phyloP scores from a whole-genome alignment of 192 early-diverging fungal genomes.

The Podila clonocystis region DNA sequence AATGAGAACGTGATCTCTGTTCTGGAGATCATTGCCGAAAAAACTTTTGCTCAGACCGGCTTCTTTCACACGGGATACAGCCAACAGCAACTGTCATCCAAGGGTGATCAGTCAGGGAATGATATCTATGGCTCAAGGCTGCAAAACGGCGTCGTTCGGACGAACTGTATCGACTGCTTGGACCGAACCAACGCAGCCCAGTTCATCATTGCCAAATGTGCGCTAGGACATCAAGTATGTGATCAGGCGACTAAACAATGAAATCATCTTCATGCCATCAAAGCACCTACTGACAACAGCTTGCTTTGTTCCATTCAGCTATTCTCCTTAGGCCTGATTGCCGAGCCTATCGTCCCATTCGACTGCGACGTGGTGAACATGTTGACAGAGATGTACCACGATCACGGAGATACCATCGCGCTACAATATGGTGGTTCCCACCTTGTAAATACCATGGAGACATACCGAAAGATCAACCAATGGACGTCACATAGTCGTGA shows the following conservation, averaged over 20 bases:
- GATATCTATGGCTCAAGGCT: constrained; percentile 30
- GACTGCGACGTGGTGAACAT: constrained; percentile 94
- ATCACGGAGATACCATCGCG: constrained; percentile 97
- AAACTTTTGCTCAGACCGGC: constrained; percentile 85
- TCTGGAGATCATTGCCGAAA: constrained; percentile 89
- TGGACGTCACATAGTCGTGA: constrained; percentile 96
- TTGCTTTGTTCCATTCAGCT: constrained; percentile 54
- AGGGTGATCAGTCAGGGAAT: background rate
- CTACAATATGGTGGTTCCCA: constrained; percentile 97
- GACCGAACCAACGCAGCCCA: constrained; percentile 99
- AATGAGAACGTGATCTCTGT: constrained; percentile 91
- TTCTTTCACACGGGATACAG: constrained; percentile 94
- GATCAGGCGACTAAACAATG: background rate
- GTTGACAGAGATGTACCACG: constrained; percentile 97
- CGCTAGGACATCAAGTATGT: constrained; percentile 83
- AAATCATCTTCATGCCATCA: background rate
- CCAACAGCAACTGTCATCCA: constrained; percentile 52
- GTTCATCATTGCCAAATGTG: constrained; percentile 94
- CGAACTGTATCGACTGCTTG: constrained; percentile 98
- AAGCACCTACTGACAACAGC: background rate
- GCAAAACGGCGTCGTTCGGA: constrained; percentile 91
- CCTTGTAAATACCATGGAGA: constrained; percentile 98
- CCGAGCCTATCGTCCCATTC: constrained; percentile 81
- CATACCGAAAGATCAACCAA: constrained; percentile 93
- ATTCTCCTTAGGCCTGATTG: constrained; percentile 87